Evolutionary conservation across 2,329 filamentous ascomycete genomes (phyloP).

Genomic region (Aspergillus proliferans): DNA sequence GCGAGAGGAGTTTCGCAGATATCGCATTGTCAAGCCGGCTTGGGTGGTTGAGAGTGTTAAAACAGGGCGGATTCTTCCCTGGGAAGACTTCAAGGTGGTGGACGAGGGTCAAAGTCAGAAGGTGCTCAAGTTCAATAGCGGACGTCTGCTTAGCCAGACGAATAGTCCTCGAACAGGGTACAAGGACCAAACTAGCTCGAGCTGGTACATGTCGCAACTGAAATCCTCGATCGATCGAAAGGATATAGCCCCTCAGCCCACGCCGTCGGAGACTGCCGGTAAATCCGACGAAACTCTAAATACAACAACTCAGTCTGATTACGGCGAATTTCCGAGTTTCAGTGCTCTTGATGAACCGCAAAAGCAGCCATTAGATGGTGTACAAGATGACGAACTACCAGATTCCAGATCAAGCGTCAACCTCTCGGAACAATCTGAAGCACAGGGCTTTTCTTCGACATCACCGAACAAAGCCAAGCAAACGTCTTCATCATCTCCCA

Average conservation of each 20-base stretch:
- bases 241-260: constrained; percentile 3
- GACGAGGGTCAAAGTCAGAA: constrained; percentile 81
- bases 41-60: constrained; percentile 89
- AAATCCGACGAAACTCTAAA: constrained; percentile 21
- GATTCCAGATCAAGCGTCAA: neutral
- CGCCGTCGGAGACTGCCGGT: constrained; percentile 4
- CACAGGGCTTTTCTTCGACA: constrained; percentile 1
- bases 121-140: constrained; percentile 59
- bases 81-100: constrained; percentile 77
- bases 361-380: neutral
- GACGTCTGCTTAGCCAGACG: constrained; percentile 60
- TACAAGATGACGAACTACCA: neutral
- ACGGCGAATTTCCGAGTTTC: constrained; percentile 35
- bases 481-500: constrained; percentile 13
- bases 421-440: neutral
- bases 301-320: constrained; percentile 37
- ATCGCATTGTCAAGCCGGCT: constrained; percentile 87
- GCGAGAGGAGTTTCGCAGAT: constrained; percentile 75
- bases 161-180: constrained; percentile 61
- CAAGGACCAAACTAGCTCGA: constrained; percentile 70
- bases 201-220: constrained; percentile 75
- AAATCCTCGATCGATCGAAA: constrained; percentile 32
- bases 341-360: constrained; percentile 12
- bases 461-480: constrained; percentile 1
- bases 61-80: constrained; percentile 74